These are phyloP conservation scores for Rutstroemia sp. DNA, from an alignment of 2,329 filamentous ascomycete species.

Conservation along the genomic window DNA sequence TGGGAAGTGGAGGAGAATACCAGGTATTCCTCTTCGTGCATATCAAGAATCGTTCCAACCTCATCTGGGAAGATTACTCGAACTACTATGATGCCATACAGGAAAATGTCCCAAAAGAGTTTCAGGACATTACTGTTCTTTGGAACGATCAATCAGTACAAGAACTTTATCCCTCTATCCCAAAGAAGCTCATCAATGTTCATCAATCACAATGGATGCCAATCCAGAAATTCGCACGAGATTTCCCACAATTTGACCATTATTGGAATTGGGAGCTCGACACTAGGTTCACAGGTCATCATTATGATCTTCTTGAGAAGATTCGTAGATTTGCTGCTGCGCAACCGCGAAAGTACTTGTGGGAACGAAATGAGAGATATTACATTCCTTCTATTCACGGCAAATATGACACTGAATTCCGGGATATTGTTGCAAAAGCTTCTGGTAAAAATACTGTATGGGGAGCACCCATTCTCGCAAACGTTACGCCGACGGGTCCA, in stretches of 20 bases:
- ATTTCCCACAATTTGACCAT: constrained; percentile 70
- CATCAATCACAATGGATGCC: constrained; percentile 41
- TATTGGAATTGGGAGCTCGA: constrained; percentile 65
- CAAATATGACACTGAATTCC: constrained; percentile 59
- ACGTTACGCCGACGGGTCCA: constrained; percentile 55
- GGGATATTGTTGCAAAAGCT: constrained; percentile 47
- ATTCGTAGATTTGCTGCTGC: constrained; percentile 54
- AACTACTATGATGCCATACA: constrained; percentile 54
- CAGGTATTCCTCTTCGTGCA: constrained; percentile 75
- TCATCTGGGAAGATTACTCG: constrained; percentile 51
- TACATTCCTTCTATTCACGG: constrained; percentile 66
- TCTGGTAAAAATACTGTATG: constrained; percentile 38
- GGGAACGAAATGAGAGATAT: constrained; percentile 67
- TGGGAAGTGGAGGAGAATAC: constrained; percentile 74
- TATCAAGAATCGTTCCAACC: constrained; percentile 54
- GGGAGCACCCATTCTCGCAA: constrained; percentile 55
- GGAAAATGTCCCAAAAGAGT: constrained; percentile 60
- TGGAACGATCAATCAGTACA: constrained; percentile 71
- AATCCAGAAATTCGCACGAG: constrained; percentile 67
- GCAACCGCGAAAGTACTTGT: constrained; percentile 64
- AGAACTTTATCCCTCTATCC: constrained; percentile 68
- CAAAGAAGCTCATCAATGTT: constrained; percentile 36
- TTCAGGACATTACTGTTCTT: constrained; percentile 62
- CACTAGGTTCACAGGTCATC: constrained; percentile 69
- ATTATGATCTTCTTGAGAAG: constrained; percentile 70